These are phyloP conservation scores for Exophiala calicioides DNA, from an alignment of 2,329 filamentous ascomycete species.

Conservation along the genomic window DNA sequence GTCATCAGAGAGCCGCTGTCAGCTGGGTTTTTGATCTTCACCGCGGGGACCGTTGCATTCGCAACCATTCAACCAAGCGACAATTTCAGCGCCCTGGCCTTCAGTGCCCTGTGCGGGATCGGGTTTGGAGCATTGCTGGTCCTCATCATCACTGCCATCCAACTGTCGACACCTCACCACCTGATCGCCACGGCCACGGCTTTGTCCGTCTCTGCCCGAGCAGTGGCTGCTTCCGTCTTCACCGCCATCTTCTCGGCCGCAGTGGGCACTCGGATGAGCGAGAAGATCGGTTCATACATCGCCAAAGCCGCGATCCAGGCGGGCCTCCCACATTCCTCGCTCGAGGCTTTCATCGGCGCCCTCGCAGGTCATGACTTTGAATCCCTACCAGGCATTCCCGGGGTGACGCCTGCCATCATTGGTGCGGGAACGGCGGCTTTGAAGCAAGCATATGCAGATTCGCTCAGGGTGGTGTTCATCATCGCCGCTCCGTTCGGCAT, in stretches of 20 bases:
- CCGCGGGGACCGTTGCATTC: constrained; percentile 3
- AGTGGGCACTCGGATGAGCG: constrained; percentile 2
- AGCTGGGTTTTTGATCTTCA: constrained; percentile 5
- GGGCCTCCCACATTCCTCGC: constrained; percentile 14
- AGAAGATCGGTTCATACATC: constrained; percentile 13
- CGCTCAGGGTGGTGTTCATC: constrained; percentile 15
- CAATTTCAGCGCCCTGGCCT: neutral
- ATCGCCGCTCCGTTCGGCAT: constrained; percentile 16
- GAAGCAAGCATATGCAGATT: constrained; percentile 19
- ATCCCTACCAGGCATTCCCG: constrained; percentile 4
- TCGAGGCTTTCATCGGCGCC: constrained; percentile 11
- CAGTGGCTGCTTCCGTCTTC: constrained; percentile 16
- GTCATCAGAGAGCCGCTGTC: constrained; percentile 1
- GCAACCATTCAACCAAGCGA: constrained; percentile 8
- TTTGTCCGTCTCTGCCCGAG: constrained; percentile 11
- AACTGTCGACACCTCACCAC: constrained; percentile 6
- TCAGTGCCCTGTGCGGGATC: constrained; percentile 4
- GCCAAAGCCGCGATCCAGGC: constrained; percentile 6
- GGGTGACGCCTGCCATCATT: constrained; percentile 14
- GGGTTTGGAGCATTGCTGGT: constrained; percentile 10
- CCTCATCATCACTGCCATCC: constrained; percentile 8
- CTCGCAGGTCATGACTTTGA: constrained; percentile 19
- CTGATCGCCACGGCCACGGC: constrained; percentile 12
- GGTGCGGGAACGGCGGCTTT: constrained; percentile 2
- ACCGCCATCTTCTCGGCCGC: constrained; percentile 18